Percentiles rank a stretch among this genome's conserved stretches.
Conservation (phyloP, 1,284 basidiomycete species). For the Mycena citricolor region DNA sequence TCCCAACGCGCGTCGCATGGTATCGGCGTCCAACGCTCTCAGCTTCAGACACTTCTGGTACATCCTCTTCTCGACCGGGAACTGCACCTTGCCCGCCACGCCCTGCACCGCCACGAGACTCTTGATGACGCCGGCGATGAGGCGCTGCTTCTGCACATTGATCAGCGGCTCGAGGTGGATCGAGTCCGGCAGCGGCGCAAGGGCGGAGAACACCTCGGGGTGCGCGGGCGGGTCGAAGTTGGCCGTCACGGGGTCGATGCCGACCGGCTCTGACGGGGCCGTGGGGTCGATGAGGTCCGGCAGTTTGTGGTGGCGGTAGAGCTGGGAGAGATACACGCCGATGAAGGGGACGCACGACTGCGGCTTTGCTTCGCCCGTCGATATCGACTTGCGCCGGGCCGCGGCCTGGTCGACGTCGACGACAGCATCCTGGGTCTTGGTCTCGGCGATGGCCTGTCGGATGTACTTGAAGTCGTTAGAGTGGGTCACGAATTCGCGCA, state of each 20-base stretch:
- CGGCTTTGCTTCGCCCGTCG: slow-evolving; percentile 45
- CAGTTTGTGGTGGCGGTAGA: slow-evolving; percentile 63
- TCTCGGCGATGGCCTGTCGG: slow-evolving; percentile 64
- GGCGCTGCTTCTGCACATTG: slow-evolving; percentile 85
- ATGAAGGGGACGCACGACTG: slow-evolving; percentile 76
- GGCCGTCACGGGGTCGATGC: slow-evolving; percentile 59
- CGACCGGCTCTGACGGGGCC: slow-evolving; percentile 65
- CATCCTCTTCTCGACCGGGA: slow-evolving; percentile 67
- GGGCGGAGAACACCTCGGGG: slow-evolving; percentile 72
- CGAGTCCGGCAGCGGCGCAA: slow-evolving; percentile 67
- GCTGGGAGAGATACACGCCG: slow-evolving; percentile 79
- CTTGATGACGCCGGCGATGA: slow-evolving; percentile 77
- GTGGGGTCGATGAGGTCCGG: slow-evolving; percentile 85
- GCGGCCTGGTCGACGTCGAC: slow-evolving; percentile 39
- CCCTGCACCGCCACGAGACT: slow-evolving; percentile 79
- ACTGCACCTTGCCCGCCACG: slow-evolving; percentile 69
- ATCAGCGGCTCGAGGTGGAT: slow-evolving; percentile 83
- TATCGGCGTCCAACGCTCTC: slow-evolving; percentile 57
- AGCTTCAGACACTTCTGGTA: slow-evolving; percentile 76
- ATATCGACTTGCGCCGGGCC: slow-evolving; percentile 41
- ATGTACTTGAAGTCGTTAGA: slow-evolving; percentile 77
- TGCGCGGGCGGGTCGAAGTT: slow-evolving; percentile 67
- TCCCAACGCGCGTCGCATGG: slow-evolving; percentile 48
- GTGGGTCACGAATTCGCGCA: slow-evolving; percentile 69
- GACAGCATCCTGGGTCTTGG: slow-evolving; percentile 56